Evolutionary conservation across 1,284 basidiomycete genomes (phyloP).

Genomic region (Ceraceosorus guamensis): DNA sequence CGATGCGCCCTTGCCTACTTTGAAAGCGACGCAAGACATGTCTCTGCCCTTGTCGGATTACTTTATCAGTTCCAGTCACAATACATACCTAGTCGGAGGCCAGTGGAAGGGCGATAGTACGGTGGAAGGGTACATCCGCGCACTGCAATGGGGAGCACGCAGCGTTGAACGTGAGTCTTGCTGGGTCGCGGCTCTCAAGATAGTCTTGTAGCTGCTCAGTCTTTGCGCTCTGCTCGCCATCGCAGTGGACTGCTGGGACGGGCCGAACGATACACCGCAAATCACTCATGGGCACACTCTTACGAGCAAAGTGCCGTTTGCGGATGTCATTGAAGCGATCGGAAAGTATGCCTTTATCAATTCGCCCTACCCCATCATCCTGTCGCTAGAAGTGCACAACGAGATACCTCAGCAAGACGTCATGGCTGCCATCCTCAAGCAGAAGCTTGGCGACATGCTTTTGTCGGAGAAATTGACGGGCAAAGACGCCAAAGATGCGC

Average conservation of each 20-base stretch:
- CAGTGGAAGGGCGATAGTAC: constrained; percentile 90
- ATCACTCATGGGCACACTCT: constrained; percentile 85
- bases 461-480: constrained; percentile 25
- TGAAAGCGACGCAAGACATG: constrained; percentile 58
- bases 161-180: constrained; percentile 57
- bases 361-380: constrained; percentile 87
- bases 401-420: constrained; percentile 71
- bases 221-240: no score
- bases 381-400: constrained; percentile 91
- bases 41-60: constrained; percentile 76
- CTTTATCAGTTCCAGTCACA: constrained; percentile 88
- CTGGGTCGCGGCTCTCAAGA: no score
- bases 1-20: neutral
- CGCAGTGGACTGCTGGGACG: constrained; percentile 90
- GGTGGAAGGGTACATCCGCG: constrained; percentile 90
- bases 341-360: constrained; percentile 85
- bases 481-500: constrained; percentile 20
- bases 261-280: constrained; percentile 55
- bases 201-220: no score
- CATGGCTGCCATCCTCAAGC: constrained; percentile 69
- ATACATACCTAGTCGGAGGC: constrained; percentile 91
- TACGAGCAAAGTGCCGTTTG: constrained; percentile 74
- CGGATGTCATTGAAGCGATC: constrained; percentile 79
- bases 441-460: constrained; percentile 70
- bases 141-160: constrained; percentile 79